phyloP scores from a whole-genome alignment of 2,329 filamentous ascomycete genomes.

The Cytospora mali region DNA sequence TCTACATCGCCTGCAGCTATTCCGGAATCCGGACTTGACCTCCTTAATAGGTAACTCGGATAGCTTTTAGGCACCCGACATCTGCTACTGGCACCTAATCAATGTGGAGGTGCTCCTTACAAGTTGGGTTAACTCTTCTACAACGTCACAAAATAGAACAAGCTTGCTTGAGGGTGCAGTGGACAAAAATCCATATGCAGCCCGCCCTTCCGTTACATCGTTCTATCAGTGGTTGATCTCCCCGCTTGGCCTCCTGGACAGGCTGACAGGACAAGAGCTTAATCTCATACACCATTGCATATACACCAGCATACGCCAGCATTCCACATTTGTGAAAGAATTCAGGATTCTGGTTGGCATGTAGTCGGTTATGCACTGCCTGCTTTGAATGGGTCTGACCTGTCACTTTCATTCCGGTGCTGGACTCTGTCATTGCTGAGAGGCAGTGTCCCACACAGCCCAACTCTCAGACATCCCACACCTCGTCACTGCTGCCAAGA shows the following conservation, averaged over 20 bases:
- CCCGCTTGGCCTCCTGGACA: background rate
- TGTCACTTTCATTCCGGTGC: slow-evolving; percentile 21
- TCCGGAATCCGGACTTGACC: slow-evolving; percentile 5
- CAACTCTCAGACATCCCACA: slow-evolving; percentile 7
- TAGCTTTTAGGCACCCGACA: background rate
- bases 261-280: background rate
- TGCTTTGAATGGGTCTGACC: background rate
- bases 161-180: too few relatives aligned
- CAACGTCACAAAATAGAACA: background rate
- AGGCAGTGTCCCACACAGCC: background rate
- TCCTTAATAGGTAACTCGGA: slow-evolving; percentile 4
- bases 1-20: background rate
- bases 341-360: background rate
- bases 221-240: too few relatives aligned
- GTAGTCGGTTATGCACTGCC: background rate
- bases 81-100: background rate
- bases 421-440: background rate
- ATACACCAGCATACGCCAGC: too few relatives aligned
- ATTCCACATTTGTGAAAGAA: background rate
- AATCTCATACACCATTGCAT: too few relatives aligned
- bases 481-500: slow-evolving; percentile 1
- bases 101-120: background rate
- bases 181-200: too few relatives aligned
- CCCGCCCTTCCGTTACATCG: background rate
- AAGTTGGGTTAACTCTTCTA: background rate